phyloP scores from a whole-genome alignment of 495 filamentous ascomycete species.

The Chaetomium tenue region DNA sequence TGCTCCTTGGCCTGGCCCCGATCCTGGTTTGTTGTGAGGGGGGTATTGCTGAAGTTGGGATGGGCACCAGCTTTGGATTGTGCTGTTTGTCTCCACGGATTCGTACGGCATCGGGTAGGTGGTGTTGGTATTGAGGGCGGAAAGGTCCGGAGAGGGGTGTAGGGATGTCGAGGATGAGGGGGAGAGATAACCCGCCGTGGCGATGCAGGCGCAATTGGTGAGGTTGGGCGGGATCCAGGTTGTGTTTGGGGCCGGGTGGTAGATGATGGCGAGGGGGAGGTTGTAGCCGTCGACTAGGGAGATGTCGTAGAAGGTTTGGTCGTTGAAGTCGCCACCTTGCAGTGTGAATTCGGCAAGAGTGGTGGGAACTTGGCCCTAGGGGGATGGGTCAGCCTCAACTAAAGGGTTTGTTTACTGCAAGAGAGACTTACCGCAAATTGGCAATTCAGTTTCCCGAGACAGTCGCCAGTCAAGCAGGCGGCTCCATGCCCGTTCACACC shows the following conservation, averaged over 20 bases:
- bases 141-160: neutral
- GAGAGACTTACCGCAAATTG: slow-evolving; percentile 54
- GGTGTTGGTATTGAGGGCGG: slow-evolving; percentile 48
- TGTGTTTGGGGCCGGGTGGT: slow-evolving; percentile 54
- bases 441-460: slow-evolving; percentile 64
- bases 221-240: slow-evolving; percentile 66
- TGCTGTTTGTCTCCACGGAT: slow-evolving; percentile 42
- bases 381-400: neutral
- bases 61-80: slow-evolving; percentile 69
- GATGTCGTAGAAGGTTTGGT: slow-evolving; percentile 76
- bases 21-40: slow-evolving; percentile 38
- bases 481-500: slow-evolving; percentile 54
- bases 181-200: slow-evolving; percentile 56
- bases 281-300: slow-evolving; percentile 86
- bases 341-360: slow-evolving; percentile 77
- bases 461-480: slow-evolving; percentile 74
- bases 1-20: neutral
- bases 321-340: slow-evolving; percentile 52
- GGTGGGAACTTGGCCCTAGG: slow-evolving; percentile 60
- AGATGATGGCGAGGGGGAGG: slow-evolving; percentile 66
- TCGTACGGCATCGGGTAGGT: slow-evolving; percentile 66
- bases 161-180: slow-evolving; percentile 20
- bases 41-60: slow-evolving; percentile 67
- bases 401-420: neutral
- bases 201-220: slow-evolving; percentile 71